Evolutionary conservation across 768 basidiomycete genomes (phyloP), one percentile per base, ranked within the genome.

Genomic region (Xerocomellus chrysenteron): DNA sequence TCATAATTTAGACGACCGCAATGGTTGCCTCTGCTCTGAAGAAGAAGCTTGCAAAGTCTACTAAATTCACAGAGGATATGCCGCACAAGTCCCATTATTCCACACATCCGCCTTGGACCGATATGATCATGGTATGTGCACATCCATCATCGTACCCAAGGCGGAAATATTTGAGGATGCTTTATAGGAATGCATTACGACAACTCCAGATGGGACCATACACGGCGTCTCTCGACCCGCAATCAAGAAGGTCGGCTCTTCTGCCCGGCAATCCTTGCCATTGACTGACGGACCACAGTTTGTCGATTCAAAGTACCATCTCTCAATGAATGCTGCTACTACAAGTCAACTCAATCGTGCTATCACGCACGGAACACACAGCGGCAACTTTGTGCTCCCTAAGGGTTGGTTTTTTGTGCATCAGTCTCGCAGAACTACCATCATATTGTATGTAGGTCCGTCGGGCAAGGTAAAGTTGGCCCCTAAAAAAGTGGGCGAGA

Each of bases 161-260:
- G 6, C 12, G 9, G 44, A 26, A 21, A 48, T 19, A n/a, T 21
- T 14, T 16, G 30, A 54, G 24, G 42, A 21, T 21, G 13, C 8
- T 17, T 28, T 37, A 13, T 52, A 92, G 90, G 90, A 91, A 73
- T 89, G 87, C 66, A 88, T 94, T 69, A 67, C 74, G 53, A 77
- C 73, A 35, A 76, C 86, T 68, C 82, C 82, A 62, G 85, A 86
- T 41, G 87, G 89, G 37, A 76, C 78, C 28, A 84, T 88, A 46
- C 63, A 75, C 52, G 92, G 91, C 57, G 92, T 92, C 39, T 93
- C 91, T 14, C 81, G 93, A 47, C 74, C 77, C 21, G 79, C 79
- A 8, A 87, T 94, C 73, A 95, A 94, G 84, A 91, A 90, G 82
- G 87, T 90, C 8, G 14, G 24, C 8, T 33, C 3, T 50, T 37